These are phyloP conservation scores for Saccharomycopsis lassenensis DNA, from an alignment of 805 yeast genomes.

Conservation along the genomic window DNA sequence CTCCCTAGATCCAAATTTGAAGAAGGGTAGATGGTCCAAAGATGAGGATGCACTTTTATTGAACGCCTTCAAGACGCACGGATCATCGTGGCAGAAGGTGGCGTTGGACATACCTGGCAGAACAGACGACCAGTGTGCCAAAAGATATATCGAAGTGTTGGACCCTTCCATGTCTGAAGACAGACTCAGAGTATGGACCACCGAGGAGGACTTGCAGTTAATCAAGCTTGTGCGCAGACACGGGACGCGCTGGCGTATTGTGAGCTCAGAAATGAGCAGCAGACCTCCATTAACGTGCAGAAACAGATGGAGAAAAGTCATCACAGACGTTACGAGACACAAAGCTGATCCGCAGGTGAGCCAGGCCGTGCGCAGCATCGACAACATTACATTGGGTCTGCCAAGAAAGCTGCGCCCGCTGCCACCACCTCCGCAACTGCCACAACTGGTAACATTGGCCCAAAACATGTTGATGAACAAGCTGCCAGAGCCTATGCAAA, in stretches of 20 bases:
- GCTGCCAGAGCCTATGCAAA: too few relatives aligned
- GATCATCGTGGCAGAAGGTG: constrained; percentile 81
- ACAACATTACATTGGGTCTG: background rate
- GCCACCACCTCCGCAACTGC: constrained; percentile 1
- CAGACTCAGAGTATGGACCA: constrained; percentile 68
- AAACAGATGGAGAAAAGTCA: constrained; percentile 84
- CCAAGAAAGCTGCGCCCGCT: background rate
- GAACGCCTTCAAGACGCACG: constrained; percentile 54
- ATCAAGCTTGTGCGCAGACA: constrained; percentile 55
- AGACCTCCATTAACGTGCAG: constrained; percentile 86
- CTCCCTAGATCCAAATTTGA: constrained; percentile 71
- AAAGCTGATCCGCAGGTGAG: constrained; percentile 45
- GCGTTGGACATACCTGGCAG: constrained; percentile 68
- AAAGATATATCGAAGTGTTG: constrained; percentile 77
- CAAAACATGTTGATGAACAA: too few relatives aligned
- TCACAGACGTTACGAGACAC: constrained; percentile 62
- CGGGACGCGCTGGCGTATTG: constrained; percentile 87
- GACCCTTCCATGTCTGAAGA: constrained; percentile 69
- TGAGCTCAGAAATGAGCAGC: constrained; percentile 58
- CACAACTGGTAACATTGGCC: too few relatives aligned
- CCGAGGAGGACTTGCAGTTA: constrained; percentile 62
- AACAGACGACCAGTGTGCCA: constrained; percentile 92
- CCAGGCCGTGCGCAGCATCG: constrained; percentile 39
- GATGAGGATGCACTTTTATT: constrained; percentile 64
- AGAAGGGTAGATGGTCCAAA: constrained; percentile 79